Evolutionary conservation across 768 basidiomycete species (phyloP).

Genomic region (Psilocybe sp.): DNA sequence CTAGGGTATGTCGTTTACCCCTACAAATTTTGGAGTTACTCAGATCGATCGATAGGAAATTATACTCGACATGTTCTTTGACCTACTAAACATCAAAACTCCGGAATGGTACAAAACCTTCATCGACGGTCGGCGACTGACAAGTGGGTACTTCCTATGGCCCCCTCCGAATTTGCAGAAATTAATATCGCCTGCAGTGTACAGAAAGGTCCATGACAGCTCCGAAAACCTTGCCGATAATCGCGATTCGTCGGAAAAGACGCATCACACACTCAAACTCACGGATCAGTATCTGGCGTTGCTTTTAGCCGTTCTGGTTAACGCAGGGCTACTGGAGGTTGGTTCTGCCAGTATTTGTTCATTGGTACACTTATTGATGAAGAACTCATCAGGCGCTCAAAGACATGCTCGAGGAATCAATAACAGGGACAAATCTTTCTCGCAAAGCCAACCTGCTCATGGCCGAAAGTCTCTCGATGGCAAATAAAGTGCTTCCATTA

Average conservation of each 20-base stretch:
- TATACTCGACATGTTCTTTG: constrained; percentile 91
- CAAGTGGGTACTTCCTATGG: constrained; percentile 45
- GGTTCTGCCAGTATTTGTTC: constrained; percentile 17
- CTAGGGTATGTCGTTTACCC: constrained; percentile 55
- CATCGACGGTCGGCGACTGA: constrained; percentile 83
- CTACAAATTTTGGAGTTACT: neutral
- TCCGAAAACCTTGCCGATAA: constrained; percentile 29
- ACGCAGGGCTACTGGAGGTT: constrained; percentile 88
- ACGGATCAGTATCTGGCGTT: constrained; percentile 93
- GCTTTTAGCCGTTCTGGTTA: constrained; percentile 77
- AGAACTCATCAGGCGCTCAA: constrained; percentile 64
- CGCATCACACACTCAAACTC: constrained; percentile 63
- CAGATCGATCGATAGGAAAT: constrained; percentile 61
- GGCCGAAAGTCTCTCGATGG: constrained; percentile 86
- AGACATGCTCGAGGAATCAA: constrained; percentile 79
- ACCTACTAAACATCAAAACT: constrained; percentile 85
- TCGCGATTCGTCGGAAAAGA: constrained; percentile 41
- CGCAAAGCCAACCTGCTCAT: constrained; percentile 90
- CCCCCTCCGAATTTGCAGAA: no score
- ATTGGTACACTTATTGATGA: neutral
- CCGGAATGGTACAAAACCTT: constrained; percentile 94
- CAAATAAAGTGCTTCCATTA: constrained; percentile 83
- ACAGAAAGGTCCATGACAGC: constrained; percentile 50
- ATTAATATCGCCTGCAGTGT: constrained; percentile 45
- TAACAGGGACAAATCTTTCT: constrained; percentile 67